A percentile compares a stretch with the other conserved stretches of the same genome.
Evolutionary conservation across 2,329 filamentous ascomycete genomes (phyloP).

Genomic region (Sporothrix mexicana): DNA sequence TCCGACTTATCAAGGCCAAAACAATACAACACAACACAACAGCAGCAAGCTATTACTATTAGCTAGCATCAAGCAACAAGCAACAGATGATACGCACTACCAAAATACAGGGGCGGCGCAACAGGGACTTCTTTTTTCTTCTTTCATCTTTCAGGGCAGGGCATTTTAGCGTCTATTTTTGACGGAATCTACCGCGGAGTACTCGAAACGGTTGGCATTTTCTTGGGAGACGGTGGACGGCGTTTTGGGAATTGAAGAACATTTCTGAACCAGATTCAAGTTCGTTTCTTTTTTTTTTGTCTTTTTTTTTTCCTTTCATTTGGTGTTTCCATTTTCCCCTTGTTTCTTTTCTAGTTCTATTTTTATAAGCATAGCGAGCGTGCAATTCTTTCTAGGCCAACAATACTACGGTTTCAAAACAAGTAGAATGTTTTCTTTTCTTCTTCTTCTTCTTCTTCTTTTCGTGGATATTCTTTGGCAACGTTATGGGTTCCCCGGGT

Average conservation of each 20-base stretch:
- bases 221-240: not conserved
- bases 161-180: conserved; percentile 15
- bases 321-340: not conserved
- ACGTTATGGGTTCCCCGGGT: not conserved
- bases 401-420: too few relatives aligned
- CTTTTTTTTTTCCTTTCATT: not conserved
- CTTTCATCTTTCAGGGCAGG: conserved; percentile 7
- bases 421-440: too few relatives aligned
- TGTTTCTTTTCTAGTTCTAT: not conserved
- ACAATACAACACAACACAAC: not conserved
- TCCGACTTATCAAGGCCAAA: too few relatives aligned
- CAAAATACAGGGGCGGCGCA: conserved; percentile 22
- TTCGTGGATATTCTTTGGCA: too few relatives aligned
- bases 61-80: not conserved
- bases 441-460: too few relatives aligned
- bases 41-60: not conserved
- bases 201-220: not conserved
- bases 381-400: too few relatives aligned
- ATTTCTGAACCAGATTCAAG: not conserved
- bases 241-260: conserved; percentile 8
- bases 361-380: not conserved
- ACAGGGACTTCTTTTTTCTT: not conserved
- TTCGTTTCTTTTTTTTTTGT: not conserved
- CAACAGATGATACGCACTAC: not conserved
- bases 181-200: not conserved